Base-by-base conservation (phyloP, 352 stramenopile genomes). In the Thalassiosira pacifica region DNA sequence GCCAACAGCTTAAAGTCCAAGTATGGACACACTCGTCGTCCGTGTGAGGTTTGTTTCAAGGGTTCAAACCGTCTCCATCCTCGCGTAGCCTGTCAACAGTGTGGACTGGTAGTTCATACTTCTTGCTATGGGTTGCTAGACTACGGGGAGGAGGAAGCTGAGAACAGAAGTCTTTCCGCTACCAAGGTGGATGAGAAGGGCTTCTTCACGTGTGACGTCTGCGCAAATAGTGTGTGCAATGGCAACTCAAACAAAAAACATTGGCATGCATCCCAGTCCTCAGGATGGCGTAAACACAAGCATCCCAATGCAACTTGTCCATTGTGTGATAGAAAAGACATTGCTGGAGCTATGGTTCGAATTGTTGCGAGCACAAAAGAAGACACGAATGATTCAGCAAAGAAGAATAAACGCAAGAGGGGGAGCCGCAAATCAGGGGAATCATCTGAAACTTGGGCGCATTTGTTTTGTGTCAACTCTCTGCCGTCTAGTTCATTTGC, bases 201-300 rank as follows among this genome's bases (percentile, higher is more conserved):
- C 5, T 78, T 82, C 24, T 88, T 88, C 37, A 76, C 67, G 37
- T 88, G 82, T 55, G 82, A 88, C 27, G 82, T 88, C 52, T 87
- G 80, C 66, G 31, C 31, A 26, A 22, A 64, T 24, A 63, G 64
- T 37, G 37, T 68, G 37, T 6, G 16, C 37, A 24, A 22, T 26
- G 31, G 18, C 11, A 63, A n/a, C 0, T n/a, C n/a, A n/a, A 75
- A 79, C 53, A 75, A 57, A 26, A 31, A 55, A 37, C 42, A 59
- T 57, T 80, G 70, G 61, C 32, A 71, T 61, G 69, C 64, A 22
- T 32, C 70, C 22, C 55, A 82, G 65, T 57, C 32, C 0, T 75
- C 81, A n/a, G 61, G 70, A 60, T 84, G 52, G 65, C 82, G 82
- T 37, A 26, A 42, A 10, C 76, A 88, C 61, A 37, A 77, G n/a